phyloP scores from a whole-genome alignment of 805 yeast genomes.

The Diddensiella transvaalensis region DNA sequence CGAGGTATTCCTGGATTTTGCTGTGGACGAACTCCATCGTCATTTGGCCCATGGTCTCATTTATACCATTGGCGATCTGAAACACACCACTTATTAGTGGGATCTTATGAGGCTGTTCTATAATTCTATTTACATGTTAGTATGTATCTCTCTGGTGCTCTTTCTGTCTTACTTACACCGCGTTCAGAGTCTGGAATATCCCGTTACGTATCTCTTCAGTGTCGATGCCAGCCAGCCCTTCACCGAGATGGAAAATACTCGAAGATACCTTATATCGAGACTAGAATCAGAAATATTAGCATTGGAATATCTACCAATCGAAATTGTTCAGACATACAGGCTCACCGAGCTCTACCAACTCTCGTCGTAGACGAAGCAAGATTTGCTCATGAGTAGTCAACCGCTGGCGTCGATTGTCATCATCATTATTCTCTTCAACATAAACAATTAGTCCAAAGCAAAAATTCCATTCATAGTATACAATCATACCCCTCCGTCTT shows the following conservation, averaged over 20 bases:
- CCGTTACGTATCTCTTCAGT: slow-evolving; percentile 56
- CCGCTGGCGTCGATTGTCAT: slow-evolving; percentile 6
- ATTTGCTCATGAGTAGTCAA: slow-evolving; percentile 7
- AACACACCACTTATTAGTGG: slow-evolving; percentile 67
- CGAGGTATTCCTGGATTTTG: slow-evolving; percentile 55
- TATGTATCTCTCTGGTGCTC: too few species aligned
- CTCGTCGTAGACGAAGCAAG: slow-evolving; percentile 30
- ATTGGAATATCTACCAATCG: background rate
- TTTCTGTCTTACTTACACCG: slow-evolving; percentile 45
- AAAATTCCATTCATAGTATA: background rate
- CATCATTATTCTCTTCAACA: slow-evolving; percentile 3
- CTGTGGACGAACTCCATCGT: slow-evolving; percentile 67
- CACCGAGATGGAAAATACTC: slow-evolving; percentile 30
- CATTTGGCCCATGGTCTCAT: slow-evolving; percentile 62
- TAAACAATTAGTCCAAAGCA: background rate
- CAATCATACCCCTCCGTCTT: background rate
- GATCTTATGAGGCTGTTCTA: slow-evolving; percentile 90
- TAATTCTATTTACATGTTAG: slow-evolving; percentile 36
- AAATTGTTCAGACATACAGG: slow-evolving; percentile 22
- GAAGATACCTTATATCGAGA: slow-evolving; percentile 27
- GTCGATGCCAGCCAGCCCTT: slow-evolving; percentile 46
- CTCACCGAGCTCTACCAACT: slow-evolving; percentile 60
- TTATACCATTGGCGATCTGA: slow-evolving; percentile 60
- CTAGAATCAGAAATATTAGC: too few species aligned
- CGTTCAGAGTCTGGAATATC: slow-evolving; percentile 59